Percentiles rank a stretch among this genome's conserved stretches.
Conservation (phyloP, 2,329 filamentous ascomycete genomes). For the Sporothrix schenckii region DNA sequence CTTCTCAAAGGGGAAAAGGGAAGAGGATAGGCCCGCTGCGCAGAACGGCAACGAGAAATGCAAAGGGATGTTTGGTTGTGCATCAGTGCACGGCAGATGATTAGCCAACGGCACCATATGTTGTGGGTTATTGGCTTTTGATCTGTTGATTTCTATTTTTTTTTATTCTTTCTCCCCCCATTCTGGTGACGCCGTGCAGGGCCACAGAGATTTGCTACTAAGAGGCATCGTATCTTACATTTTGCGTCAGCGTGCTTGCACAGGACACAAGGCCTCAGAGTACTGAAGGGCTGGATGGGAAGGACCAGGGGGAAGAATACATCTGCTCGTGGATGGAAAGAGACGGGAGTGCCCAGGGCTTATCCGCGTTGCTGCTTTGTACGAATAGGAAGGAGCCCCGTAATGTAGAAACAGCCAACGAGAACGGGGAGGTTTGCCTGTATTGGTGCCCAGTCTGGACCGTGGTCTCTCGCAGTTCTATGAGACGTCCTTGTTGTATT, state of each 20-base stretch:
- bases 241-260: not conserved
- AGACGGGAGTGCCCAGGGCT: constrained; percentile 19
- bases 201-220: not conserved
- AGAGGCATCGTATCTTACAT: not conserved
- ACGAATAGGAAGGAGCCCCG: constrained; percentile 25
- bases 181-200: not conserved
- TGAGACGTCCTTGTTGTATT: no score
- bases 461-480: not conserved
- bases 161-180: not conserved
- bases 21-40: constrained; percentile 1
- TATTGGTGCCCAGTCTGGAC: constrained; percentile 20
- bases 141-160: not conserved
- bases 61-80: not conserved
- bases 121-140: not conserved
- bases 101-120: not conserved
- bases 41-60: not conserved
- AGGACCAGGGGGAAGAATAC: not conserved
- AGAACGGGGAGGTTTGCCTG: not conserved
- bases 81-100: not conserved
- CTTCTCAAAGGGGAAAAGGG: constrained; percentile 25
- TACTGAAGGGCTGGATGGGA: not conserved
- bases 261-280: not conserved
- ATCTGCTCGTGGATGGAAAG: not conserved
- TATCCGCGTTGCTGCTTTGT: constrained; percentile 22
- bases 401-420: no score